These are phyloP conservation scores for Mortierella polycephala DNA, from an alignment of 371 early-diverging fungal genomes.

Conservation along the genomic window DNA sequence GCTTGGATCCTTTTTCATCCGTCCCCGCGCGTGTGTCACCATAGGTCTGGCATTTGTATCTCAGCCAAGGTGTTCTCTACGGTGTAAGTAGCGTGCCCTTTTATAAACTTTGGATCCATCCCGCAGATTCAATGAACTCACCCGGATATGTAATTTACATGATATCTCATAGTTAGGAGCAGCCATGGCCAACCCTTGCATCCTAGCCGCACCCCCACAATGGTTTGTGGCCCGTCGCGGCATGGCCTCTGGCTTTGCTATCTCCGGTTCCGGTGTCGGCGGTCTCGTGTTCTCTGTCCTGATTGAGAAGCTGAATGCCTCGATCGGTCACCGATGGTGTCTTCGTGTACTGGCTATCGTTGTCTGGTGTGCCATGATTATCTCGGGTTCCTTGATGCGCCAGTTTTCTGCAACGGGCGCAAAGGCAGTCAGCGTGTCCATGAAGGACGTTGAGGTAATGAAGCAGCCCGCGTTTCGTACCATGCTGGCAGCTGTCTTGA, in stretches of 20 bases:
- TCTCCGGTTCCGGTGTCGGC: slow-evolving; percentile 76
- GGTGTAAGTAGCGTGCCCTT: slow-evolving; percentile 21
- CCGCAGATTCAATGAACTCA: neutral
- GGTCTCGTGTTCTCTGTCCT: slow-evolving; percentile 68
- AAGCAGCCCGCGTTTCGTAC: slow-evolving; percentile 43
- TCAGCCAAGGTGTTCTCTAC: slow-evolving; percentile 43
- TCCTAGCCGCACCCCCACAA: slow-evolving; percentile 72
- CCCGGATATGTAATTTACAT: neutral
- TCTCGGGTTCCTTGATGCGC: slow-evolving; percentile 43
- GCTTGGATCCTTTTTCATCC: neutral
- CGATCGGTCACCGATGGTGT: slow-evolving; percentile 59
- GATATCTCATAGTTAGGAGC: slow-evolving; percentile 48
- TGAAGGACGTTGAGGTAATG: slow-evolving; percentile 33
- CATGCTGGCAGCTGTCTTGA: slow-evolving; percentile 52
- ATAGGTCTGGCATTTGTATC: slow-evolving; percentile 50
- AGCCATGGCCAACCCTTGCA: slow-evolving; percentile 63
- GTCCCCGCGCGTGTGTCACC: neutral
- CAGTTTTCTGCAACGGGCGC: slow-evolving; percentile 44
- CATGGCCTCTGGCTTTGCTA: slow-evolving; percentile 81
- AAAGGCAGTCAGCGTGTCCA: slow-evolving; percentile 29
- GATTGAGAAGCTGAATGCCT: slow-evolving; percentile 57
- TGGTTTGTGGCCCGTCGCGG: slow-evolving; percentile 81
- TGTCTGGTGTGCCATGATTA: slow-evolving; percentile 30
- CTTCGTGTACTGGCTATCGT: slow-evolving; percentile 60
- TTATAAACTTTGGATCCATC: neutral